These are phyloP conservation scores for Scutellaria baicalensis DNA, from an alignment of 257 asterid genomes.

Conservation along the genomic window DNA sequence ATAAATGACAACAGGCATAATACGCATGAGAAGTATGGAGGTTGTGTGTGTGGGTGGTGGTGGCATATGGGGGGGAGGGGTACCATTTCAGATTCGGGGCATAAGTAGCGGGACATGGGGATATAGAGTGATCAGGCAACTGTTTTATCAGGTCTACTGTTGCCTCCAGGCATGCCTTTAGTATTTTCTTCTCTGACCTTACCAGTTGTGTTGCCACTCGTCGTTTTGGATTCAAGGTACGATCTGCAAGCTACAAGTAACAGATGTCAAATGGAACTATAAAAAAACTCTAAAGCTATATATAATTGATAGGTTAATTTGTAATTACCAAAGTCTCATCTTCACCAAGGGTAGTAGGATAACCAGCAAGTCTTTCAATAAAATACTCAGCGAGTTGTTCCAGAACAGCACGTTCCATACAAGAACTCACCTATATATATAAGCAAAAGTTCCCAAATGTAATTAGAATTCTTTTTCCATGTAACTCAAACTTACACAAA, in stretches of 20 bases:
- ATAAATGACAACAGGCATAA: not conserved
- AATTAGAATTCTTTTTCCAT: not conserved
- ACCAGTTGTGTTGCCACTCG: constrained; percentile 93
- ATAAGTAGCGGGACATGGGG: constrained; percentile 94
- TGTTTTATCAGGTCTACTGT: constrained; percentile 68
- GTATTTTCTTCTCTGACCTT: constrained; percentile 72
- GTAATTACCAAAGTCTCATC: constrained; percentile 72
- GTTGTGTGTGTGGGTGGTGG: not conserved
- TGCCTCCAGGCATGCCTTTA: constrained; percentile 69
- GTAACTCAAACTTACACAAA: not conserved
- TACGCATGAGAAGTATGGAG: not conserved
- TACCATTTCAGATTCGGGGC: constrained; percentile 74
- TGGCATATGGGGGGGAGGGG: constrained; percentile 2
- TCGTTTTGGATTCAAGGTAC: constrained; percentile 59
- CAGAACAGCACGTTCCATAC: constrained; percentile 91
- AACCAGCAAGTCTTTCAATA: constrained; percentile 55
- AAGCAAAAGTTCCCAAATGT: constrained; percentile 5
- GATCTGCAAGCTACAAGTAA: constrained; percentile 57
- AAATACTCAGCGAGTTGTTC: constrained; percentile 86
- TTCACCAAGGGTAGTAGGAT: constrained; percentile 76
- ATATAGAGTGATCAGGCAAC: constrained; percentile 74
- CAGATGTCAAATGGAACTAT: constrained; percentile 9
- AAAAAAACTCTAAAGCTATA: not conserved
- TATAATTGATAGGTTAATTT: constrained; percentile 4
- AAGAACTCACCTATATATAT: constrained; percentile 71